phyloP scores from a whole-genome alignment of 2,329 filamentous ascomycete genomes.

The Verticillium tricorpus region DNA sequence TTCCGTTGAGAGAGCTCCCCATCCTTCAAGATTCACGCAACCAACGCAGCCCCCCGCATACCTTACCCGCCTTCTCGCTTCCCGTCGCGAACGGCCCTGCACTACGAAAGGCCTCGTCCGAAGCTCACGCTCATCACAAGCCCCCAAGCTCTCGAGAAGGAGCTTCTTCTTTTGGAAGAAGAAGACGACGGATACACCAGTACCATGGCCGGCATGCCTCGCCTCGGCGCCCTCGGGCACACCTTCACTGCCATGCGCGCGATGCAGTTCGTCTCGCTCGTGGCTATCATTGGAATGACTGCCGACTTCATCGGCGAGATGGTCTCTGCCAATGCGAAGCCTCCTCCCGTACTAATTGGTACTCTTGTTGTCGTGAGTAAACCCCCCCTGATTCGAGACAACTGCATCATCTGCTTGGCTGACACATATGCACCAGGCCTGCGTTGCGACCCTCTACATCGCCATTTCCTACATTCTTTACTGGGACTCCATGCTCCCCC shows the following conservation, averaged over 20 bases:
- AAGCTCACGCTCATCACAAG: slow-evolving; percentile 37
- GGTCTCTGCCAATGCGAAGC: slow-evolving; percentile 57
- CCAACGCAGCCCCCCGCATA: slow-evolving; percentile 10
- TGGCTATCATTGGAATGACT: slow-evolving; percentile 74
- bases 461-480: slow-evolving; percentile 79
- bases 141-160: slow-evolving; percentile 6
- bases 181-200: slow-evolving; percentile 8
- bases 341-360: slow-evolving; percentile 70
- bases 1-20: not conserved
- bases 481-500: slow-evolving; percentile 69
- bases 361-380: slow-evolving; percentile 72
- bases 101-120: slow-evolving; percentile 27
- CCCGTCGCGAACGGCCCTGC: slow-evolving; percentile 32
- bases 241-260: slow-evolving; percentile 72
- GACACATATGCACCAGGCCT: slow-evolving; percentile 50
- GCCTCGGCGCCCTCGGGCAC: slow-evolving; percentile 68
- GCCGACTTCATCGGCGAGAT: slow-evolving; percentile 80
- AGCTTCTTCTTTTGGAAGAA: not conserved
- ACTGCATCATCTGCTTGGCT: not conserved
- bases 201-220: slow-evolving; percentile 42
- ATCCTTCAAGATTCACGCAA: slow-evolving; percentile 15
- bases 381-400: not conserved
- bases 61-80: slow-evolving; percentile 24
- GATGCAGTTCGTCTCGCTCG: slow-evolving; percentile 66
- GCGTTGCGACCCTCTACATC: slow-evolving; percentile 74